Evolutionary conservation across 306 rosid genomes (phyloP), one percentile per base, ranked within the genome.

Genomic region (Prunus dulcis): DNA sequence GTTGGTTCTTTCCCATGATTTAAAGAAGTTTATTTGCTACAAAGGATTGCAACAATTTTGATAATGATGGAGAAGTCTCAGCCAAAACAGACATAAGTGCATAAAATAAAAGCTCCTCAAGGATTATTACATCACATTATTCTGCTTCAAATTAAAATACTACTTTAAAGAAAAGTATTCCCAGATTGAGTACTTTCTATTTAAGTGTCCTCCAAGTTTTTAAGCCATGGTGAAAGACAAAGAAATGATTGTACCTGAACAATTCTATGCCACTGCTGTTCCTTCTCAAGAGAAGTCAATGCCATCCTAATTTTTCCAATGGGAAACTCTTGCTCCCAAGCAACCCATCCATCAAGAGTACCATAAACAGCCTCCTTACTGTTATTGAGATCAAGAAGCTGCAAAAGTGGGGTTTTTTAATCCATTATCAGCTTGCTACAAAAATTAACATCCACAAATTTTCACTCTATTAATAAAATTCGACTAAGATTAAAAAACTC

Each of bases 341-440:
- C 96, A 86, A 86, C 95, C 96, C 93, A 95, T 64, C 95, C 92
- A 88, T 95, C 95, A 78, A 95, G 91, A 51, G 98, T 84, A 69
- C 97, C 90, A 78, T 90, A 95, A 83, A 92, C 77, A 68, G 89
- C 89, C 73, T 95, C 93, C 84, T 95, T 95, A 73, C 84, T 90
- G 64, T 90, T 90, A 74, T 85, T 85, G 45, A 95, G 83, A 76
- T 92, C 89, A 22, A 81, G 77, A 76, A 95, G 91, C 96, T 92
- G 88, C 93, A 83, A 79, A 20, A 71, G 83, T 66, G 43, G 64
- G 73, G 71, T 17, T 60, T 79, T 65, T 66, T 76, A 80, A 25
- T 19, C 5, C 47, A 51, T 49, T 49, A 28, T 18, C 51, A 11
- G 28, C 28, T 9, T 22, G 55, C 71, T 43, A 67, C 25, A 4